A percentile compares a stretch with the other conserved stretches of the same genome.
These are phyloP conservation scores for Termitomyces sp. DNA, from an alignment of 768 basidiomycete genomes.

Conservation along the genomic window DNA sequence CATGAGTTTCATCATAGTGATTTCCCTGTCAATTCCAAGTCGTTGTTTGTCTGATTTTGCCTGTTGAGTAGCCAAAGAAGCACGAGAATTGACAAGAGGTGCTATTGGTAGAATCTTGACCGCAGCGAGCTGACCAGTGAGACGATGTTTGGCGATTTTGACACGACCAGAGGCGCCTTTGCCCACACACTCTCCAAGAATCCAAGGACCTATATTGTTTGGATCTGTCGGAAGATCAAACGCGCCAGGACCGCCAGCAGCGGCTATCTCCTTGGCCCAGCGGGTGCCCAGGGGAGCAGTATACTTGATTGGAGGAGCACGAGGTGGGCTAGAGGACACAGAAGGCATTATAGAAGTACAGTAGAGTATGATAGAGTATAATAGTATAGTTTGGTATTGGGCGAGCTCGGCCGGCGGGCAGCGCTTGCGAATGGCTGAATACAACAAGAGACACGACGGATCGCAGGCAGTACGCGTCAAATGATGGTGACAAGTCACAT, in stretches of 20 bases:
- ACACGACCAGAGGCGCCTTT: slow-evolving; percentile 94
- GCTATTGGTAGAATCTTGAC: slow-evolving; percentile 93
- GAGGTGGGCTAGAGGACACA: slow-evolving; percentile 54
- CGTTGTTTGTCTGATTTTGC: slow-evolving; percentile 79
- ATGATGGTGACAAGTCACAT: slow-evolving; percentile 6
- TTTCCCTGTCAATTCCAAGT: slow-evolving; percentile 89
- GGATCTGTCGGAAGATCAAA: slow-evolving; percentile 87
- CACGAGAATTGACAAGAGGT: slow-evolving; percentile 70
- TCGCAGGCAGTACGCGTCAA: neutral
- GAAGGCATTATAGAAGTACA: slow-evolving; percentile 31
- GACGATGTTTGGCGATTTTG: slow-evolving; percentile 85
- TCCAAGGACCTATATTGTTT: slow-evolving; percentile 85
- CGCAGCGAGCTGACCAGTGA: slow-evolving; percentile 89
- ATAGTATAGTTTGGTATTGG: slow-evolving; percentile 32
- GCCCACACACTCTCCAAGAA: slow-evolving; percentile 90
- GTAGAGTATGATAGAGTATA: slow-evolving; percentile 24
- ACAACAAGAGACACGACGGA: slow-evolving; percentile 7
- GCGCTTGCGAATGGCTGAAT: slow-evolving; percentile 13
- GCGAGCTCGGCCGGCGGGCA: slow-evolving; percentile 46
- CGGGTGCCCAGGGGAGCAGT: slow-evolving; percentile 70
- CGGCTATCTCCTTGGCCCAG: slow-evolving; percentile 86
- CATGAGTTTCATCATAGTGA: slow-evolving; percentile 99
- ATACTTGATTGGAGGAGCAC: slow-evolving; percentile 71
- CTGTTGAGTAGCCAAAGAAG: slow-evolving; percentile 60
- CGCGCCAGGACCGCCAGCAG: slow-evolving; percentile 65